phyloP scores from a whole-genome alignment of 2,329 filamentous ascomycete genomes.

The Teratosphaeria zuluensis region DNA sequence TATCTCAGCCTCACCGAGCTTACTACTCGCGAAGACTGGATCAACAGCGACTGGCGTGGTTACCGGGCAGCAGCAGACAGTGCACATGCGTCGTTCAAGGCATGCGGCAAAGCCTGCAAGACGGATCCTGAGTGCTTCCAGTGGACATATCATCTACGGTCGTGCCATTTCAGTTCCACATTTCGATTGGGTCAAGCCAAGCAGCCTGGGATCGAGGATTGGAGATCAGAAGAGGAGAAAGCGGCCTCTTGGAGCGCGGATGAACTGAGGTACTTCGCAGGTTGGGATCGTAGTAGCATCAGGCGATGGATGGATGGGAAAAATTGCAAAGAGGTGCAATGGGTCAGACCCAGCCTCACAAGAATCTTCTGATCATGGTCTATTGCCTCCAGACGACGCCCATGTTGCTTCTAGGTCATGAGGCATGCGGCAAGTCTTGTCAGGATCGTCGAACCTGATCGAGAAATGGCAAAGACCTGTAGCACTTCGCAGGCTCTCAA shows the following conservation, averaged over 20 bases:
- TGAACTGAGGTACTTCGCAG: not conserved
- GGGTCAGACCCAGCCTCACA: not conserved
- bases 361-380: not conserved
- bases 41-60: constrained; percentile 28
- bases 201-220: not conserved
- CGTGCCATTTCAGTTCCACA: not conserved
- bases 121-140: constrained; percentile 26
- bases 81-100: constrained; percentile 24
- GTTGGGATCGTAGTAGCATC: not conserved
- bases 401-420: too few relatives aligned
- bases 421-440: too few relatives aligned
- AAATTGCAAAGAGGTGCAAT: not conserved
- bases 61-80: constrained; percentile 19
- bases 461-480: too few relatives aligned
- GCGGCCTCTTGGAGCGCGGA: not conserved
- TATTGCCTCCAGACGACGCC: too few relatives aligned
- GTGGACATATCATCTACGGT: constrained; percentile 20
- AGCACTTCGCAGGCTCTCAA: too few relatives aligned
- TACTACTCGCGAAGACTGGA: constrained; percentile 22
- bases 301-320: not conserved
- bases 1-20: constrained; percentile 19
- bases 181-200: not conserved
- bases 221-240: not conserved
- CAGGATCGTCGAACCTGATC: too few relatives aligned
- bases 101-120: constrained; percentile 39